Base-by-base conservation (phyloP, 2,329 filamentous ascomycete genomes). In the Beauveria caledonica region DNA sequence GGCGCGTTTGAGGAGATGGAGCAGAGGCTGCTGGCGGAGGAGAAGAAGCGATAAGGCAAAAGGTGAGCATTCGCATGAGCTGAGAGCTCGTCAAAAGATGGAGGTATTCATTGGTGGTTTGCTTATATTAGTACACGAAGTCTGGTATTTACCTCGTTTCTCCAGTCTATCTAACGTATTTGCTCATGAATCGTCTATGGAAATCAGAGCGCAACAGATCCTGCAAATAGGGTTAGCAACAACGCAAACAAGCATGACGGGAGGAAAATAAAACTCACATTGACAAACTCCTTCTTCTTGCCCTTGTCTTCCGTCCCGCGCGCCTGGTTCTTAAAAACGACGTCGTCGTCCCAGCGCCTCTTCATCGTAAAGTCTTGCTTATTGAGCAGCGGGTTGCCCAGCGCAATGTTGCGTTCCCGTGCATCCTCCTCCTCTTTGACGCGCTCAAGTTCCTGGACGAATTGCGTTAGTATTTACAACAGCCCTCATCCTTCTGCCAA, bases 251-350 rank as follows among this genome's bases (percentile, higher is more conserved):
- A 58, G 48, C 36, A 21, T 11, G 4, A 23, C 9, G 13, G n/a
- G n/a, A 52, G 21, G 60, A 62, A 40, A 62, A 8, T 39, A 62
- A 46, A 29, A 77, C 86, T 77, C 73, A 90, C 92, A 71, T 99
- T 99, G 74, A 99, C 92, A 76, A 99, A 99, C 74, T 96, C 92
- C 78, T 93, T 95, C 75, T 83, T 85, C 78, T 92, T 85, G 64
- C 88, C 86, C 78, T 88, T 92, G 64, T 97, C 91, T 70, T 97
- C 93, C 0, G 92, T 96, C 9, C 93, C 94, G 62, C 94, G 84
- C 39, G 93, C 94, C 77, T 99, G 94, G 74, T 99, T 99, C 79
- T 96, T 97, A 78, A 99, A 99, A 3, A 99, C 92, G 13, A 99
- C 94, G 72, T 99, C 94, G 68, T 99, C 94, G 68, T 99, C 94